Percentiles rank a stretch among this genome's conserved stretches.
These are phyloP conservation scores for Elongisporangium undulatum DNA, from an alignment of 352 stramenopile species.

Conservation along the genomic window DNA sequence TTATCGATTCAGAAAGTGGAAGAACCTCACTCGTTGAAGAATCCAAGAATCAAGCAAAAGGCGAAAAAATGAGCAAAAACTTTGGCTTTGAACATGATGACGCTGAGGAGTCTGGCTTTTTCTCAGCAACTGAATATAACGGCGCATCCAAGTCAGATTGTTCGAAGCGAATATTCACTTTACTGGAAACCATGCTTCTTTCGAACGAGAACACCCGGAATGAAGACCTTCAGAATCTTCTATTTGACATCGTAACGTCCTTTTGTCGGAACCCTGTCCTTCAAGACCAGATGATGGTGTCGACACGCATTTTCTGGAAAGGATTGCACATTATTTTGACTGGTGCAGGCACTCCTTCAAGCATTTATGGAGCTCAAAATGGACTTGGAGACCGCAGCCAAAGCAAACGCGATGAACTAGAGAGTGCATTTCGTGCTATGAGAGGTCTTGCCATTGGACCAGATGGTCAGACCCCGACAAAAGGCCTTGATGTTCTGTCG, in stretches of 20 bases:
- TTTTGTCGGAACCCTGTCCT: slow-evolving; percentile 47
- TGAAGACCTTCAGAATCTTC: slow-evolving; percentile 73
- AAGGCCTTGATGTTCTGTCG: slow-evolving; percentile 51
- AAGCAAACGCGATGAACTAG: slow-evolving; percentile 70
- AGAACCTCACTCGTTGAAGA: slow-evolving; percentile 31
- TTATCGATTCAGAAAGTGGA: slow-evolving; percentile 44
- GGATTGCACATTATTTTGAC: slow-evolving; percentile 71
- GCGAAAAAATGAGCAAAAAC: slow-evolving; percentile 7
- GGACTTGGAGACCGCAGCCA: slow-evolving; percentile 18
- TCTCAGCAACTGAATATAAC: slow-evolving; percentile 47
- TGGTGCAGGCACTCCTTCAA: slow-evolving; percentile 50
- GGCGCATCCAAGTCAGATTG: slow-evolving; percentile 22
- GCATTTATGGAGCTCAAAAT: slow-evolving; percentile 27
- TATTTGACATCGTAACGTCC: slow-evolving; percentile 72
- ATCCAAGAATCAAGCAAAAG: slow-evolving; percentile 1
- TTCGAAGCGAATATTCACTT: slow-evolving; percentile 45
- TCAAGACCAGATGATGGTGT: slow-evolving; percentile 59
- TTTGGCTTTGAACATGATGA: slow-evolving; percentile 38
- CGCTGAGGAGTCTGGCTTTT: slow-evolving; percentile 46
- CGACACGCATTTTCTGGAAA: slow-evolving; percentile 75
- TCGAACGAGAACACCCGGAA: slow-evolving; percentile 71
- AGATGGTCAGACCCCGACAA: slow-evolving; percentile 43
- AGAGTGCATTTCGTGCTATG: slow-evolving; percentile 65
- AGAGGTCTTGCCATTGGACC: slow-evolving; percentile 53
- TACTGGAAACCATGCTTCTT: slow-evolving; percentile 64